Evolutionary conservation across 1,284 basidiomycete genomes (phyloP).

Genomic region (Boletus hoseneyae): DNA sequence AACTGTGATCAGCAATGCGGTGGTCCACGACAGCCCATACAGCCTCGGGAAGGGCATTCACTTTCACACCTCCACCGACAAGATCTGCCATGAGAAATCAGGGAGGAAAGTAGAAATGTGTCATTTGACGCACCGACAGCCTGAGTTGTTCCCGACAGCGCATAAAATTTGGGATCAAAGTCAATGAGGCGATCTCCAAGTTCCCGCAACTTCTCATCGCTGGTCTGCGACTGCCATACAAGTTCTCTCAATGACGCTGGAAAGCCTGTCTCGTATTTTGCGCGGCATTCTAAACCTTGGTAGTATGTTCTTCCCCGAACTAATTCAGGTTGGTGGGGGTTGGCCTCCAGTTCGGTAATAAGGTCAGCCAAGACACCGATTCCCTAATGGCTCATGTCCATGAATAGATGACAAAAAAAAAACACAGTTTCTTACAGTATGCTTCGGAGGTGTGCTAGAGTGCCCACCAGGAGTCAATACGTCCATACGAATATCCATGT

Average conservation of each 20-base stretch:
- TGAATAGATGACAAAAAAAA: background rate
- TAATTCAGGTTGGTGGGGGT: conserved; percentile 41
- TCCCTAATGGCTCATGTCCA: conserved; percentile 31
- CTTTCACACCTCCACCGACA: conserved; percentile 45
- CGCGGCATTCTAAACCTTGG: conserved; percentile 25
- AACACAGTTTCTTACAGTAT: conserved; percentile 40
- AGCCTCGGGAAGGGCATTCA: conserved; percentile 43
- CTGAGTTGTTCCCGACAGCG: conserved; percentile 44
- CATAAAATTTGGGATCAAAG: conserved; percentile 28
- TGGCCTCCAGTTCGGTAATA: conserved; percentile 48
- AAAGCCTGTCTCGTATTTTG: conserved; percentile 28
- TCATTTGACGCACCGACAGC: conserved; percentile 36
- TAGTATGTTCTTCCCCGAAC: conserved; percentile 29
- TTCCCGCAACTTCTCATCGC: conserved; percentile 27
- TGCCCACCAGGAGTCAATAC: conserved; percentile 64
- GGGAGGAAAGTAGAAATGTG: background rate
- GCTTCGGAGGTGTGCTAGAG: conserved; percentile 57
- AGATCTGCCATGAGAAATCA: conserved; percentile 31
- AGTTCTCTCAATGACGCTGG: conserved; percentile 28
- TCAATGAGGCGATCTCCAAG: conserved; percentile 32
- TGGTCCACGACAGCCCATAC: conserved; percentile 40
- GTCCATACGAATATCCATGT: conserved; percentile 51
- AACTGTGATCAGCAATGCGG: conserved; percentile 40
- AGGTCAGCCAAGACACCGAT: conserved; percentile 56
- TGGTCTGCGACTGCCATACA: conserved; percentile 27